Evolutionary conservation across 2,329 filamentous ascomycete species (phyloP).

Genomic region (Penicillium sp.): DNA sequence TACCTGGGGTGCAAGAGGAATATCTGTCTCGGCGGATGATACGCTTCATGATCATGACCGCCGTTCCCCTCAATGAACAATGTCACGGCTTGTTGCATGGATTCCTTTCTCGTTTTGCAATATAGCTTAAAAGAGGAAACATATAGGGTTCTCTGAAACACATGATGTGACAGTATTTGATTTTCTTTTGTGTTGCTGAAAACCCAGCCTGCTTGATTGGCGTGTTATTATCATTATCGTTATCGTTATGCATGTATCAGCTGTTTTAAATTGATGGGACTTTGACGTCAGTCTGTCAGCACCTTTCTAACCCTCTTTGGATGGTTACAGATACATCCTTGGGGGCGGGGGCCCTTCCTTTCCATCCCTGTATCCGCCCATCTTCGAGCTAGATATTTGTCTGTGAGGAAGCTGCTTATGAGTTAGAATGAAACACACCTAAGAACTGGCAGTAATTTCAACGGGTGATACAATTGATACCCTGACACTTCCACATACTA

Average conservation of each 20-base stretch:
- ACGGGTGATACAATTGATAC: too few relatives aligned
- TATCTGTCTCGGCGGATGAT: constrained; percentile 59
- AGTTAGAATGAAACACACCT: too few relatives aligned
- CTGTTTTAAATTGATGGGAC: neutral
- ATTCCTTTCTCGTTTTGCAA: neutral
- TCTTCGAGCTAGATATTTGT: too few relatives aligned
- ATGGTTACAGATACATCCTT: neutral
- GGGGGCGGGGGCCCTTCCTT: too few relatives aligned
- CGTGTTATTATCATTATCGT: neutral
- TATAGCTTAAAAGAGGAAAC: neutral
- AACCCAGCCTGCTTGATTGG: neutral
- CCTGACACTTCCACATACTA: too few relatives aligned
- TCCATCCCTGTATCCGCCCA: too few relatives aligned
- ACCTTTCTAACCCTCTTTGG: neutral
- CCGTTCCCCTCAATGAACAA: neutral
- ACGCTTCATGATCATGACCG: constrained; percentile 26
- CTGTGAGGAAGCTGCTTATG: too few relatives aligned
- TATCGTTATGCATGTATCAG: neutral
- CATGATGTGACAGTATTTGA: neutral
- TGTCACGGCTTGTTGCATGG: neutral
- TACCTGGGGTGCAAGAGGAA: constrained; percentile 54
- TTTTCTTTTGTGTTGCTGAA: neutral
- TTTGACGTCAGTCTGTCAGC: neutral
- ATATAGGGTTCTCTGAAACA: neutral
- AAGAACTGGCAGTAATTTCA: neutral